These are phyloP conservation scores for Paraconiothyrium sp. DNA, from an alignment of 2,329 filamentous ascomycete species.

Conservation along the genomic window DNA sequence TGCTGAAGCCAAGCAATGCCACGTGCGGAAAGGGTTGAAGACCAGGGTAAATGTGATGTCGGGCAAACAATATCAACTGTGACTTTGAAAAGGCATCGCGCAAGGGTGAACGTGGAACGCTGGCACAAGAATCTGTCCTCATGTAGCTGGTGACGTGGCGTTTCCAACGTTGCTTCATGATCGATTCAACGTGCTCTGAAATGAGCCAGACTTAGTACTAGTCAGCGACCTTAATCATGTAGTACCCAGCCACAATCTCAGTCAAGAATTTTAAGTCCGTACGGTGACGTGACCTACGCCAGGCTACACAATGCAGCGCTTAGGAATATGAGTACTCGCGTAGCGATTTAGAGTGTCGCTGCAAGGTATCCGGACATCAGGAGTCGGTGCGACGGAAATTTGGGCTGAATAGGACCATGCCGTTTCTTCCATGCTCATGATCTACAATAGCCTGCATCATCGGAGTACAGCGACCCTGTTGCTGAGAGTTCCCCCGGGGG, in stretches of 20 bases:
- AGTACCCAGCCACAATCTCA: no score
- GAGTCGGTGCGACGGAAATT: conserved; percentile 11
- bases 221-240: no score
- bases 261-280: no score
- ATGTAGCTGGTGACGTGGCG: background rate
- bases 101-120: background rate
- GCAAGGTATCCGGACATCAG: conserved; percentile 7
- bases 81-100: background rate
- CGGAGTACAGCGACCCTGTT: conserved; percentile 11
- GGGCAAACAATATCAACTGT: conserved; percentile 5
- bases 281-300: no score
- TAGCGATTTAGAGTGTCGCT: background rate
- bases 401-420: conserved; percentile 13
- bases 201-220: background rate
- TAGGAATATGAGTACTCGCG: background rate
- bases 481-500: conserved; percentile 1
- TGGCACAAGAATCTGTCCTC: background rate
- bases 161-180: conserved; percentile 4
- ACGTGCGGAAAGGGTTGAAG: conserved; percentile 15
- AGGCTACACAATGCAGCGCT: no score
- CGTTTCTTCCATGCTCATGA: conserved; percentile 5
- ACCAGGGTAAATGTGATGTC: background rate
- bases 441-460: conserved; percentile 2
- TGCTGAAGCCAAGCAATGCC: conserved; percentile 6
- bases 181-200: background rate